Evolutionary conservation across 2,329 filamentous ascomycete species (phyloP), one percentile per base, ranked within the genome.

Genomic region (Diaporthe sp.): DNA sequence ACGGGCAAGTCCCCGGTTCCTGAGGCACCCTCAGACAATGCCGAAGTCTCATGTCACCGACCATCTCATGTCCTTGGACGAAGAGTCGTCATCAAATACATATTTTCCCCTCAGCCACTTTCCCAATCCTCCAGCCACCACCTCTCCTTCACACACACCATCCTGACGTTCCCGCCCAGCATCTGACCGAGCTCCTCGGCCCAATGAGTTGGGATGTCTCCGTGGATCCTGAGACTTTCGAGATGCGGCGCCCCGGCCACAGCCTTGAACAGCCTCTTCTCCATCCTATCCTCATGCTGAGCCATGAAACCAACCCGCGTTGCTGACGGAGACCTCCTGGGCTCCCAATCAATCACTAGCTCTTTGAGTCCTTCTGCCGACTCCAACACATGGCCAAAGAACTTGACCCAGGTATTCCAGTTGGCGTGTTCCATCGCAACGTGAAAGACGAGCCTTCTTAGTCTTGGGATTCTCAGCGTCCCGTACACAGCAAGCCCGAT

Each of bases 401-500:
- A 79, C 6, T 72, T 76, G 8, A 83, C 63, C 82, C 82, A 83
- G 3, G 75, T 73, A 58, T 83, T 83, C 81, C 81, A 83, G 71
- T 82, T 79, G 4, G 82, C 78, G 37, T 82, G 75, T 53, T 82
- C 81, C 37, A 79, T 79, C 1, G 79, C 77, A 4, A 83, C 68
- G 25, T 82, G 67, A 0, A 83, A 73, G 58, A 76, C 79, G 9
- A 83, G 78, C 71, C 78, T 78, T 6, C 76, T 76, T 61, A 83
- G 77, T 13, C 81, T 78, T 10, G 79, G 78, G 31, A 80, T 78
- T 15, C 78, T 78, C n/a, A 83, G 78, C 9, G 65, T 79, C 1
- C 82, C 82, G 60, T 79, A 78, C 13, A 81, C 80, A 1, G 81
- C 82, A 49, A 83, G 80, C 10, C 82, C 80, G n/a, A 83, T 77